phyloP scores from a whole-genome alignment of 2,329 filamentous ascomycete genomes.

The Pseudogymnoascus sp. region DNA sequence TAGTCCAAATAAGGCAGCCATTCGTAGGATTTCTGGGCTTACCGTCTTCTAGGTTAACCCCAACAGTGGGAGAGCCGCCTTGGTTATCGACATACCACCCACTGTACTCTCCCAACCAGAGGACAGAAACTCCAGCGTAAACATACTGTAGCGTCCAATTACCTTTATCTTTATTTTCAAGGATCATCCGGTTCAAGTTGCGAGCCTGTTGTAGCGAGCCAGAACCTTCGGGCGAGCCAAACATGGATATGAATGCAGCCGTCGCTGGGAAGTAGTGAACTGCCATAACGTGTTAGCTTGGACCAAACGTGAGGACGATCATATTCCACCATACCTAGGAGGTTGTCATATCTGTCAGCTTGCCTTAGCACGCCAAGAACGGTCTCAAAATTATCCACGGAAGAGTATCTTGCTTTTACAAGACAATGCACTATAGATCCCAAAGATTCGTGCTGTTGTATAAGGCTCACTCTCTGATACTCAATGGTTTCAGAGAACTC shows the following conservation, averaged over 20 bases:
- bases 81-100: slow-evolving; percentile 74
- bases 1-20: slow-evolving; percentile 11
- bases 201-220: slow-evolving; percentile 61
- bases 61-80: slow-evolving; percentile 48
- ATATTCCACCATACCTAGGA: slow-evolving; percentile 37
- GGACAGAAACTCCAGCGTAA: slow-evolving; percentile 68
- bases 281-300: slow-evolving; percentile 21
- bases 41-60: slow-evolving; percentile 55
- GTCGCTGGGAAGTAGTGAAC: slow-evolving; percentile 79
- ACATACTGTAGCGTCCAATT: slow-evolving; percentile 67
- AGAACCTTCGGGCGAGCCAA: slow-evolving; percentile 68
- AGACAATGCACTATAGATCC: slow-evolving; percentile 72
- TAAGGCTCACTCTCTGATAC: slow-evolving; percentile 70
- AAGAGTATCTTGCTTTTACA: slow-evolving; percentile 66
- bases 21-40: slow-evolving; percentile 15
- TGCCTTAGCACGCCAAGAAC: slow-evolving; percentile 62
- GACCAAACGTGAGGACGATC: not conserved
- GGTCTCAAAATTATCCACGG: slow-evolving; percentile 61
- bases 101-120: slow-evolving; percentile 92
- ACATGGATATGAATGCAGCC: slow-evolving; percentile 66
- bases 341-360: slow-evolving; percentile 66
- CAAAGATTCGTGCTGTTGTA: slow-evolving; percentile 83
- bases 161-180: slow-evolving; percentile 56
- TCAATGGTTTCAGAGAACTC: slow-evolving; percentile 72
- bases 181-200: slow-evolving; percentile 60